These are phyloP conservation scores for Chiua sp. DNA, from an alignment of 1,284 basidiomycete species.

Conservation along the genomic window DNA sequence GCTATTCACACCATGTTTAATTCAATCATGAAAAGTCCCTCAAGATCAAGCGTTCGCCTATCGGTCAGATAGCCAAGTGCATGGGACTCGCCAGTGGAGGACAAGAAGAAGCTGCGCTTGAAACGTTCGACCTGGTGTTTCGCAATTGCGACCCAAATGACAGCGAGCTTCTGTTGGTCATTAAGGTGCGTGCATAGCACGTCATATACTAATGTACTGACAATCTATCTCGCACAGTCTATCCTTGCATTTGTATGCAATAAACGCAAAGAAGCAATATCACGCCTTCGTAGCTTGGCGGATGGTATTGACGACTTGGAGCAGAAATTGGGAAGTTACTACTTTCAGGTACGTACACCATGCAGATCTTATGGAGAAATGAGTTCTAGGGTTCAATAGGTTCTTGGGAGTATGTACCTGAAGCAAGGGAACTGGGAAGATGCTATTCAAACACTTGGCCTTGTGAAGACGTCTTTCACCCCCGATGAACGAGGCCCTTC, in stretches of 20 bases:
- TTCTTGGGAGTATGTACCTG: neutral
- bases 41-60: neutral
- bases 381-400: neutral
- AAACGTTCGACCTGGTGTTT: neutral
- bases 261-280: neutral
- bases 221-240: neutral
- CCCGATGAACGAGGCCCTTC: neutral
- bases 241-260: neutral
- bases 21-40: neutral
- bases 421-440: neutral
- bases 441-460: neutral
- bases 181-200: constrained; percentile 26
- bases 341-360: neutral
- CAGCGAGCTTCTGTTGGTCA: neutral
- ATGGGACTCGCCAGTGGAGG: neutral
- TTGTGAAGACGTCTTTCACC: neutral
- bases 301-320: neutral
- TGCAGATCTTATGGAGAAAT: no score
- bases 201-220: neutral
- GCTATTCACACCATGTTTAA: neutral
- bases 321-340: neutral
- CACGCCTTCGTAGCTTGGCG: neutral
- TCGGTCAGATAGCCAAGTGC: neutral
- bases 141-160: neutral
- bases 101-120: neutral